These are phyloP conservation scores for Claviceps arundinis DNA, from an alignment of 2,329 filamentous ascomycete genomes.

Conservation along the genomic window DNA sequence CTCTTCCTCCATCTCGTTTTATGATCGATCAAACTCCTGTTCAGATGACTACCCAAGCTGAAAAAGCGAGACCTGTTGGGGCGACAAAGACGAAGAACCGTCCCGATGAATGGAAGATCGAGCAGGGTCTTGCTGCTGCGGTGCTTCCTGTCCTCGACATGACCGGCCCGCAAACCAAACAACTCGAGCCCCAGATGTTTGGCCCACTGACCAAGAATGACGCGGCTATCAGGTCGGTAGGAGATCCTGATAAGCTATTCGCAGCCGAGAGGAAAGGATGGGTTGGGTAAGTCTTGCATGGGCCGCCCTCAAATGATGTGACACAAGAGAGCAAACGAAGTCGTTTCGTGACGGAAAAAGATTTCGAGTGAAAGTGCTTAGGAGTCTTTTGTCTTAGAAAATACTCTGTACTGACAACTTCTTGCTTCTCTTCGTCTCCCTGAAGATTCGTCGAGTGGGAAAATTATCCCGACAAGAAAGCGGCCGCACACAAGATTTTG, in stretches of 20 bases:
- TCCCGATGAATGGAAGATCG: background rate
- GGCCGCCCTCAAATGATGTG: too few relatives aligned
- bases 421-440: too few relatives aligned
- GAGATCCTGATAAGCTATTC: background rate
- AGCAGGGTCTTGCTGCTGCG: background rate
- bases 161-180: background rate
- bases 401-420: too few relatives aligned
- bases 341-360: too few relatives aligned
- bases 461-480: too few relatives aligned
- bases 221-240: background rate
- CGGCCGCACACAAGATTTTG: too few relatives aligned
- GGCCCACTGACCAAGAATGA: background rate
- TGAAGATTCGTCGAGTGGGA: too few relatives aligned
- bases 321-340: too few relatives aligned
- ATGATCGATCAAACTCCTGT: background rate
- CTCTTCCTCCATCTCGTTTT: background rate
- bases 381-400: too few relatives aligned
- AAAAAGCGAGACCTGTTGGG: background rate
- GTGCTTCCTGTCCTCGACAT: background rate
- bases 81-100: background rate
- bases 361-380: too few relatives aligned
- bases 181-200: background rate
- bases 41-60: background rate
- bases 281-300: background rate
- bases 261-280: background rate